phyloP scores from a whole-genome alignment of 108 stramenopile species.

The Pseudonitzschia pungens region DNA sequence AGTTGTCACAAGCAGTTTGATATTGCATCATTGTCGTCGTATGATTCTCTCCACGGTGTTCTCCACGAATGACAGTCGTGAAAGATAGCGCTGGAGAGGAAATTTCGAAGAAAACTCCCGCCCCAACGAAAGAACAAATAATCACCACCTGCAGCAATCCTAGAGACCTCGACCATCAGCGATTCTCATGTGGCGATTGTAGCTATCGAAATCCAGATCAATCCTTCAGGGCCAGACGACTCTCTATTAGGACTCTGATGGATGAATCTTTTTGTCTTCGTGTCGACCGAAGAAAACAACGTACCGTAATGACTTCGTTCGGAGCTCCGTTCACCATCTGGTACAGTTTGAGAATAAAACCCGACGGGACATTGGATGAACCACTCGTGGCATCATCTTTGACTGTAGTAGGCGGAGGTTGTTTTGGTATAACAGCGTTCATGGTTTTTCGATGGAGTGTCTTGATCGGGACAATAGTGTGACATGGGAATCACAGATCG shows the following conservation, averaged over 20 bases:
- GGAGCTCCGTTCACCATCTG: constrained; percentile 88
- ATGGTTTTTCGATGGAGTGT: background rate
- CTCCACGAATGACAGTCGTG: too few species aligned
- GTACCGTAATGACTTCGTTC: constrained; percentile 81
- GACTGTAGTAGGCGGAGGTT: background rate
- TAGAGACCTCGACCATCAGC: background rate
- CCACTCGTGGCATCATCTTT: background rate
- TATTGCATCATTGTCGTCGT: background rate
- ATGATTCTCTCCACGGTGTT: too few species aligned
- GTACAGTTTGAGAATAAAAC: constrained; percentile 81
- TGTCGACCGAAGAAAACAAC: constrained; percentile 26
- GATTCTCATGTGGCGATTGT: too few species aligned
- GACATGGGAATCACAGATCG: constrained; percentile 4
- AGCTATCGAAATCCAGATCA: too few species aligned
- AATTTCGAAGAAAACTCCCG: background rate
- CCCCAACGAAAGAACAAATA: constrained; percentile 4
- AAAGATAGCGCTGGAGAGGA: too few species aligned
- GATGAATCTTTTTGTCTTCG: background rate
- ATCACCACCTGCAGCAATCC: background rate
- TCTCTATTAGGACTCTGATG: too few species aligned
- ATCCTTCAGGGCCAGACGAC: too few species aligned
- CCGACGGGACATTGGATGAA: constrained; percentile 43
- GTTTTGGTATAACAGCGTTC: constrained; percentile 6
- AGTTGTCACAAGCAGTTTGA: background rate
- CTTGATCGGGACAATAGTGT: background rate